Evolutionary conservation across 257 asterid species (phyloP), one percentile per base, ranked within the genome.

Genomic region (Scutellaria minor): DNA sequence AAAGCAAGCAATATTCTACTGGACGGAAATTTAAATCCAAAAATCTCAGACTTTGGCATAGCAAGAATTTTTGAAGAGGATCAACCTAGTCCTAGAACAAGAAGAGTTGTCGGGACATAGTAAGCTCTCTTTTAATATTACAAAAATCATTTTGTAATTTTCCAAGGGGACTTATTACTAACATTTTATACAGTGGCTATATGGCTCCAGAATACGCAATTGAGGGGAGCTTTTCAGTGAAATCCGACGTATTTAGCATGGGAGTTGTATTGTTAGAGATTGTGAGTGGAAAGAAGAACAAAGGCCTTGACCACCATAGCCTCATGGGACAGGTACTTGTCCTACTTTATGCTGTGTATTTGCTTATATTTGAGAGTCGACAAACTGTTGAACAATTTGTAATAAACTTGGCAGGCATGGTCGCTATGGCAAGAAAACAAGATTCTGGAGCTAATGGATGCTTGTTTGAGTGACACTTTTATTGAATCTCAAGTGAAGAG

Each of bases 231-330:
- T 79, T 76, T 53, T 79, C 85, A 3, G 75, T 74, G 27, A 84
- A 82, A 48, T 84, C 89, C 10, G 86, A 84, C 47, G 53, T 85
- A 11, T 85, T 80, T 41, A 77, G 87, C 60, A 5, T 85, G 40
- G 89, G 87, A 31, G 89, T 85, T 22, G 46, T 85, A 3, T 13
- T 85, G 58, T 63, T 85, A 51, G 89, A 84, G 78, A 77, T 81
- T 6, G 68, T 79, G 37, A 82, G 82, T 12, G 85, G 85, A 8
- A 74, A 62, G 45, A 85, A 70, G 79, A 85, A 82, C 58, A 78
- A 31, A 79, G 12, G 70, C 62, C 10, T 82, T 77, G 74, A 80
- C 51, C 55, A 64, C 27, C 73, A 80, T 6, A 75, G 47, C 73
- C 89, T 85, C 50, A 40, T 82, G 45, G 87, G 74, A 61, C 84